A percentile compares a stretch with the other conserved stretches of the same genome.
phyloP scores from a whole-genome alignment of 768 basidiomycete species.

The Pleurotus sapidus region DNA sequence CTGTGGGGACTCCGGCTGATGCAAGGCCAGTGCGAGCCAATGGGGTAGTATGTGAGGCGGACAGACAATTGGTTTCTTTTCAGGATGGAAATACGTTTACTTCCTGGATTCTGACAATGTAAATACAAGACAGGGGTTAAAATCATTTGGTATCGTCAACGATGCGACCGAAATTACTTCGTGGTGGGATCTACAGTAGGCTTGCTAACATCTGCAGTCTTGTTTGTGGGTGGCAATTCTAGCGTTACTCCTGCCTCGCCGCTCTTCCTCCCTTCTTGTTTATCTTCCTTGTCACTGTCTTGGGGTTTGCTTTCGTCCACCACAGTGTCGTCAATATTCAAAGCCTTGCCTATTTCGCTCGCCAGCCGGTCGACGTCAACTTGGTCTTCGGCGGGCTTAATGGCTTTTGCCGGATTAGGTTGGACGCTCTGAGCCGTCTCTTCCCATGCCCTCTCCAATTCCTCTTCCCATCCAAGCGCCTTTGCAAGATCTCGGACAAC shows the following conservation, averaged over 20 bases:
- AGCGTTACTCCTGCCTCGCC: no score
- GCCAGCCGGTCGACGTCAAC: slow-evolving; percentile 8
- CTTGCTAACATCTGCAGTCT: no score
- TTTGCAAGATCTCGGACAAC: slow-evolving; percentile 57
- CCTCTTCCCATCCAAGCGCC: slow-evolving; percentile 74
- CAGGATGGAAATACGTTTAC: no score
- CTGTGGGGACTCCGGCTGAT: slow-evolving; percentile 81
- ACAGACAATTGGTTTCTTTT: slow-evolving; percentile 31
- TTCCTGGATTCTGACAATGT: no score
- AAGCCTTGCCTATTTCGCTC: slow-evolving; percentile 5
- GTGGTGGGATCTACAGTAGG: no score
- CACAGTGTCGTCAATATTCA: background rate
- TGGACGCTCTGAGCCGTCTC: slow-evolving; percentile 36
- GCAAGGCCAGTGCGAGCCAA: slow-evolving; percentile 72
- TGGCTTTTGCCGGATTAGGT: slow-evolving; percentile 10
- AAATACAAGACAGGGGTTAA: no score
- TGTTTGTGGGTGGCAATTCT: no score
- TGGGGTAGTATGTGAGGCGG: slow-evolving; percentile 83
- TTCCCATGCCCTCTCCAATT: slow-evolving; percentile 53
- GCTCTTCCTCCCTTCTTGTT: no score
- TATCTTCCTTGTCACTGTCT: no score
- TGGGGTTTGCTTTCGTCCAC: slow-evolving; percentile 1
- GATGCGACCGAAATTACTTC: no score
- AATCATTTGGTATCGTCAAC: no score
- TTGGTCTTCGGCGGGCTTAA: slow-evolving; percentile 6